Conservation (phyloP, 1,139 yeast species). For the Candida frijolesensis region DNA sequence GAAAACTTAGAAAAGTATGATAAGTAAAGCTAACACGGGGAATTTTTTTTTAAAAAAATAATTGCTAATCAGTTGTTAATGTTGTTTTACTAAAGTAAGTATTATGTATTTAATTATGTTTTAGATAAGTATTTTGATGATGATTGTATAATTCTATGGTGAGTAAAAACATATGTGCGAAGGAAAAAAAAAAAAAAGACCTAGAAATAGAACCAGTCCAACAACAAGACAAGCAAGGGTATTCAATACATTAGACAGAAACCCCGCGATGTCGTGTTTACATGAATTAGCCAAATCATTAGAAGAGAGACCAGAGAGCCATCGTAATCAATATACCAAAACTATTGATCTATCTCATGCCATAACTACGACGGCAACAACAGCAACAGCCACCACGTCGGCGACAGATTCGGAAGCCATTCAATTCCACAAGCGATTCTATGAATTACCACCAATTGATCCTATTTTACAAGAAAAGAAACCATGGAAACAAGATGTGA, state of each 20-base stretch:
- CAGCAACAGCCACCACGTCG: too few species aligned
- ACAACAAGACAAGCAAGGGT: background rate
- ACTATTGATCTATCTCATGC: slow-evolving; percentile 7
- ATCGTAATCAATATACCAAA: background rate
- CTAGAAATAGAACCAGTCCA: background rate
- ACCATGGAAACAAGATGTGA: slow-evolving; percentile 51
- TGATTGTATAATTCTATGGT: background rate
- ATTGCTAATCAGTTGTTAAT: background rate
- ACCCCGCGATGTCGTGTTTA: slow-evolving; percentile 10
- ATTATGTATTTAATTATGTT: slow-evolving; percentile 1
- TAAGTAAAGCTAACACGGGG: background rate
- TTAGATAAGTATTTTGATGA: too few species aligned
- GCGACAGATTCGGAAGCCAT: background rate
- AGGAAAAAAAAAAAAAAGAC: background rate
- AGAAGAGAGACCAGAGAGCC: background rate
- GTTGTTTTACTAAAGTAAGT: background rate
- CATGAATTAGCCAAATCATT: slow-evolving; percentile 12
- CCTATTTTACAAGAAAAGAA: slow-evolving; percentile 18
- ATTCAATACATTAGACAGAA: background rate
- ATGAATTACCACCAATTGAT: slow-evolving; percentile 16
- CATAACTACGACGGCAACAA: too few species aligned
- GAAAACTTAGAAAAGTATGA: slow-evolving; percentile 7
- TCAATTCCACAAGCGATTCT: slow-evolving; percentile 8
- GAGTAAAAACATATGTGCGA: background rate
- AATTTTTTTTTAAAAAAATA: background rate